Conservation (phyloP, 768 basidiomycete genomes). For the Postia placenta region DNA sequence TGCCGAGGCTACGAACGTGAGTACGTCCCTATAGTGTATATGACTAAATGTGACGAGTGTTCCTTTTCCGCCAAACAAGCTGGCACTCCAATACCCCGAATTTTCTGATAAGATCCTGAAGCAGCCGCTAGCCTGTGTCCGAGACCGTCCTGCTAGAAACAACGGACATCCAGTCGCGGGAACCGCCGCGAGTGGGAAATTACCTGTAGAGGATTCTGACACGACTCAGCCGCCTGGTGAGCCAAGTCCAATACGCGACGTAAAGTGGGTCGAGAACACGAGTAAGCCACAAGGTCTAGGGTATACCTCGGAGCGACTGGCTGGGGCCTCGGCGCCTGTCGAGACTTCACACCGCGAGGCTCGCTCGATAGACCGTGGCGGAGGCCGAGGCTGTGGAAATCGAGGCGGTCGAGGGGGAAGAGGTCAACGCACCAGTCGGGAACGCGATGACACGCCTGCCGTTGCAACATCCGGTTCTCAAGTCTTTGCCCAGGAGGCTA, state of each 20-base stretch:
- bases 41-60: too few relatives aligned
- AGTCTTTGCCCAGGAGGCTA: neutral
- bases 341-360: constrained; percentile 1
- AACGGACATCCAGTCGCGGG: neutral
- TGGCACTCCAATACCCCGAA: constrained; percentile 13
- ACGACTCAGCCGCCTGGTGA: neutral
- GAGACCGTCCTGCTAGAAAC: neutral
- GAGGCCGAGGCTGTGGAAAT: neutral
- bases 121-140: constrained; percentile 4
- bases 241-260: neutral
- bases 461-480: neutral
- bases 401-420: neutral
- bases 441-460: neutral
- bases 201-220: neutral
- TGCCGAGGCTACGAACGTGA: constrained; percentile 20
- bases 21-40: constrained; percentile 5
- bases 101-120: constrained; percentile 12
- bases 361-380: neutral
- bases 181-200: neutral
- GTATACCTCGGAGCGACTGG: constrained; percentile 9
- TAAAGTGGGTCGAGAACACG: neutral
- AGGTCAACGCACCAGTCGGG: neutral
- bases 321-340: constrained; percentile 9
- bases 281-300: neutral
- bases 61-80: too few relatives aligned